Evolutionary conservation across 2,329 filamentous ascomycete genomes (phyloP).

Genomic region (Phialocephala subalpina): DNA sequence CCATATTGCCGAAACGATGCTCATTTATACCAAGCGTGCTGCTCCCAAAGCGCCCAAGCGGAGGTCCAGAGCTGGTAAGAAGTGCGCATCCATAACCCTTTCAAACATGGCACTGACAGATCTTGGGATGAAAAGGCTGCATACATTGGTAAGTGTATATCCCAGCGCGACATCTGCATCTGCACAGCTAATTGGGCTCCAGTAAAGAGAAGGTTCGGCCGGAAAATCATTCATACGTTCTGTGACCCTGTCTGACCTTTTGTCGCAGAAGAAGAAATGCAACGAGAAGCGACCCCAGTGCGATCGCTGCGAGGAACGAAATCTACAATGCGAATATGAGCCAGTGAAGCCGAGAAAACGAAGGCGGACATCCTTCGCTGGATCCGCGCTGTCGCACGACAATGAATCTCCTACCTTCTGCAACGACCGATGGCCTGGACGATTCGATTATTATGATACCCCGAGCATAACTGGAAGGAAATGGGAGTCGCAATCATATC

Average conservation of each 20-base stretch:
- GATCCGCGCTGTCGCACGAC: constrained; percentile 35
- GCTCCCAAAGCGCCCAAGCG: constrained; percentile 65
- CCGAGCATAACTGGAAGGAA: constrained; percentile 19
- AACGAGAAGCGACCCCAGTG: constrained; percentile 43
- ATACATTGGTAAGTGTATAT: constrained; percentile 41
- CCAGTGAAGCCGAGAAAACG: constrained; percentile 42
- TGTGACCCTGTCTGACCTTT: constrained; percentile 24
- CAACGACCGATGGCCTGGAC: constrained; percentile 35
- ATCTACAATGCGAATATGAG: constrained; percentile 43
- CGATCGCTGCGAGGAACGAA: constrained; percentile 42
- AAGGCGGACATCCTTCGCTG: constrained; percentile 36
- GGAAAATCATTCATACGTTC: neutral
- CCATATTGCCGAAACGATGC: constrained; percentile 49
- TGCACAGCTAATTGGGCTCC: constrained; percentile 28
- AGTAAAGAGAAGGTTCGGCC: constrained; percentile 45
- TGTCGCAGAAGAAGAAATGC: constrained; percentile 45
- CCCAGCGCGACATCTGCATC: neutral
- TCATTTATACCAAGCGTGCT: constrained; percentile 65
- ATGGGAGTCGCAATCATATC: constrained; percentile 38
- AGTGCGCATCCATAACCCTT: neutral
- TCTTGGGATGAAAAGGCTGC: constrained; percentile 36
- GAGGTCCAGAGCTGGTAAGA: constrained; percentile 65
- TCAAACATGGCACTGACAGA: neutral
- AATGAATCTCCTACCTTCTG: constrained; percentile 30
- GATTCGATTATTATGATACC: constrained; percentile 29